These are phyloP conservation scores for Mrakiaceae sp. DNA, from an alignment of 1,284 basidiomycete species.

Conservation along the genomic window DNA sequence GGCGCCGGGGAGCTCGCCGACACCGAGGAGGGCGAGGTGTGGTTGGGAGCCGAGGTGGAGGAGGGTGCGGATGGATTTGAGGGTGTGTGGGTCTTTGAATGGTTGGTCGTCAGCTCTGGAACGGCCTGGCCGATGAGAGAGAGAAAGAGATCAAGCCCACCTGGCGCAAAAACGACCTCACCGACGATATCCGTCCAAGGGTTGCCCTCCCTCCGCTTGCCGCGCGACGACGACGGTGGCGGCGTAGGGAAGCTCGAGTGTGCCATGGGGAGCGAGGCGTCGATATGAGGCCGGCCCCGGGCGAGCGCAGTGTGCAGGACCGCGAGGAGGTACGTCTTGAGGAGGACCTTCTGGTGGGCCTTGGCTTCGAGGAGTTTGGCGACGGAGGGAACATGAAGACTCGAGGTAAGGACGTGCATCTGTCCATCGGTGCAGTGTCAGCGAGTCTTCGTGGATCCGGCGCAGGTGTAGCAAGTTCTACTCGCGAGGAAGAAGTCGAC, in stretches of 20 bases:
- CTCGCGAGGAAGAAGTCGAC: slow-evolving; percentile 53
- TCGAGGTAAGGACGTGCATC: slow-evolving; percentile 55
- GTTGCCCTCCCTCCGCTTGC: slow-evolving; percentile 32
- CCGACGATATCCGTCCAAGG: slow-evolving; percentile 50
- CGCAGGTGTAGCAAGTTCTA: neutral
- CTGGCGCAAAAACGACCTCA: slow-evolving; percentile 43
- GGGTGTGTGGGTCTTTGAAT: slow-evolving; percentile 46
- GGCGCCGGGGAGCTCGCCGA: slow-evolving; percentile 41
- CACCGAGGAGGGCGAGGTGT: slow-evolving; percentile 39
- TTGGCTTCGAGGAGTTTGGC: slow-evolving; percentile 28
- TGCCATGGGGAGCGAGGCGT: slow-evolving; percentile 46
- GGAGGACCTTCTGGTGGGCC: slow-evolving; percentile 37
- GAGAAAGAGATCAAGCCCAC: slow-evolving; percentile 18
- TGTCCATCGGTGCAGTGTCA: slow-evolving; percentile 15
- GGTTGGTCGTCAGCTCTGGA: neutral
- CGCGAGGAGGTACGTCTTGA: slow-evolving; percentile 42
- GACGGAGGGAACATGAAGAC: slow-evolving; percentile 48
- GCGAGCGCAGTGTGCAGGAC: slow-evolving; percentile 40
- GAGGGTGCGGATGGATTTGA: slow-evolving; percentile 50
- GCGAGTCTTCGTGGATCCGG: neutral
- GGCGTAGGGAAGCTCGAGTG: slow-evolving; percentile 42
- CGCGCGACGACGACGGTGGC: slow-evolving; percentile 20
- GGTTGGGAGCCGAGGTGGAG: slow-evolving; percentile 41
- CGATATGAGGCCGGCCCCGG: slow-evolving; percentile 50
- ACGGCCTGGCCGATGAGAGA: too few species aligned